phyloP scores from a whole-genome alignment of 2,329 filamentous ascomycete species.

The Dactylonectria estremocensis region DNA sequence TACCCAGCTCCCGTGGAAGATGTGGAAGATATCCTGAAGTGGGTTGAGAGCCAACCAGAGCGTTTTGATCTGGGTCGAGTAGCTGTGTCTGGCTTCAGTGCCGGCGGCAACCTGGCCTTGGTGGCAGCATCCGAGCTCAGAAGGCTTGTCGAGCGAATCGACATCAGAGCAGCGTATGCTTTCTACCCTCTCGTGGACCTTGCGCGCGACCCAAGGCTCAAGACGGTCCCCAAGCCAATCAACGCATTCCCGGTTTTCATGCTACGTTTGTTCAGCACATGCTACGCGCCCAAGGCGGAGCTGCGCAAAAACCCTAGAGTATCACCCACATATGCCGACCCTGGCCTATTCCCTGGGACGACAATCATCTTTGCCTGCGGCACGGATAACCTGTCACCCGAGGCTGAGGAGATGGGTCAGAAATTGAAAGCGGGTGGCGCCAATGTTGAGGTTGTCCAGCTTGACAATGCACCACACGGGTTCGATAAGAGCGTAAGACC shows the following conservation, averaged over 20 bases:
- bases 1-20: constrained; percentile 22
- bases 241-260: constrained; percentile 3
- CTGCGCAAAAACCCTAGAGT: constrained; percentile 11
- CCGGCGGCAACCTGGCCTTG: constrained; percentile 22
- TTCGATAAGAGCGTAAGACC: not conserved
- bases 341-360: constrained; percentile 1
- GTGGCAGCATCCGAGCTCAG: constrained; percentile 13
- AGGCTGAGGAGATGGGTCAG: constrained; percentile 13
- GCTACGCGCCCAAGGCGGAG: constrained; percentile 1
- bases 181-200: constrained; percentile 23
- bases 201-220: not conserved
- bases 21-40: constrained; percentile 19
- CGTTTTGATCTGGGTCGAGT: constrained; percentile 24
- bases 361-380: constrained; percentile 22
- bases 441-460: not conserved
- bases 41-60: constrained; percentile 14
- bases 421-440: constrained; percentile 4
- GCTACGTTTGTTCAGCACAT: constrained; percentile 11
- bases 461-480: not conserved
- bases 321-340: constrained; percentile 17
- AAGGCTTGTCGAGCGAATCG: not conserved
- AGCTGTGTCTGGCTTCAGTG: constrained; percentile 25
- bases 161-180: not conserved
- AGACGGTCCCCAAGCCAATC: constrained; percentile 14
- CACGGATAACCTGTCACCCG: constrained; percentile 19